Evolutionary conservation across 768 basidiomycete species (phyloP).

Genomic region (Kwoniella heveanensis): DNA sequence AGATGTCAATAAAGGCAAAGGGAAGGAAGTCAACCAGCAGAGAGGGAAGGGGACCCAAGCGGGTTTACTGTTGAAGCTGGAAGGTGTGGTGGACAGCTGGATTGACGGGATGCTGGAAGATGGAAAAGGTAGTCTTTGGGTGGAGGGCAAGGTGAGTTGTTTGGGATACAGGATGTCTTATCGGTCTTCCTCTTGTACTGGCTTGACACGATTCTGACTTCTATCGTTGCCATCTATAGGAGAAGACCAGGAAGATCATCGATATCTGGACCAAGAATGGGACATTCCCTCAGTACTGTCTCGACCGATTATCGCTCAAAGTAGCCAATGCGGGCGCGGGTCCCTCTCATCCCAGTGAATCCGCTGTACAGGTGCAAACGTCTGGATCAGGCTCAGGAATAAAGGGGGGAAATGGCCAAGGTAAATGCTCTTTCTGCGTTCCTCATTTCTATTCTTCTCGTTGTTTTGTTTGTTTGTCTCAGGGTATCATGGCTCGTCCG

Average conservation of each 20-base stretch:
- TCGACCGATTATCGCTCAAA: conserved; percentile 63
- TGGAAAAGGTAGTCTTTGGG: conserved; percentile 57
- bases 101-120: conserved; percentile 78
- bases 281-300: conserved; percentile 79
- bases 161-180: background rate
- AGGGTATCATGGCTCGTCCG: too few relatives aligned
- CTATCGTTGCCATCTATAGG: conserved; percentile 65
- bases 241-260: conserved; percentile 94
- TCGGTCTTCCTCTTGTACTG: background rate
- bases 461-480: background rate
- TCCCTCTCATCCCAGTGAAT: conserved; percentile 9
- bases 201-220: background rate
- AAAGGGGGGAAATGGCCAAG: conserved; percentile 13
- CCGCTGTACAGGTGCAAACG: background rate
- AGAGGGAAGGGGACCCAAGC: conserved; percentile 28
- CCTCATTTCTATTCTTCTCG: background rate
- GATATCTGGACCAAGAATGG: conserved; percentile 93
- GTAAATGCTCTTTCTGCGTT: conserved; percentile 18
- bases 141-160: conserved; percentile 82
- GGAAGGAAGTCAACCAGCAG: conserved; percentile 62
- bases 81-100: conserved; percentile 84
- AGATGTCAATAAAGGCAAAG: conserved; percentile 66
- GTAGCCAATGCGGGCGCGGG: conserved; percentile 21
- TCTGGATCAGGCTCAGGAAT: conserved; percentile 14
- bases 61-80: conserved; percentile 76